Percentiles rank a stretch among this genome's conserved stretches.
phyloP scores from a whole-genome alignment of 75 land plant genomes.

The Ceratopteris richardii region DNA sequence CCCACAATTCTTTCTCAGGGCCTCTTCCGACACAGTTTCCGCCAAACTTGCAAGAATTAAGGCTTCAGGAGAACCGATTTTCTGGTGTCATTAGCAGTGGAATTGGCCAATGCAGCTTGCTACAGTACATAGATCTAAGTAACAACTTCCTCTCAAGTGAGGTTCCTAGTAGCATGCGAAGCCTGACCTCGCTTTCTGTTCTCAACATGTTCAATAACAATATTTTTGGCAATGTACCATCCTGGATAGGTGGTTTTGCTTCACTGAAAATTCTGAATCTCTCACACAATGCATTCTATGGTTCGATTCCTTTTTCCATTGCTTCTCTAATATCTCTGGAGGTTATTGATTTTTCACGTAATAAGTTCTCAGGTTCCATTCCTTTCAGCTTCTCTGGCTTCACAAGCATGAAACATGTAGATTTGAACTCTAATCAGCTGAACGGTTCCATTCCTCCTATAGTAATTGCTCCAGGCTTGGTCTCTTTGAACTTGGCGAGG shows the following conservation, averaged over 20 bases:
- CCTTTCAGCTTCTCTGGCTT: too few species aligned
- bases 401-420: neutral
- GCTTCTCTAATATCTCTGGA: slow-evolving; percentile 46
- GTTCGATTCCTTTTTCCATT: slow-evolving; percentile 53
- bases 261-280: slow-evolving; percentile 60
- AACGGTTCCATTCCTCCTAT: slow-evolving; percentile 46
- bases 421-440: slow-evolving; percentile 38
- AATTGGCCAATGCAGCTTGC: slow-evolving; percentile 42
- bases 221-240: slow-evolving; percentile 59
- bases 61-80: slow-evolving; percentile 45
- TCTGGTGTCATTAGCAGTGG: slow-evolving; percentile 49
- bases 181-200: slow-evolving; percentile 21
- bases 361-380: slow-evolving; percentile 9
- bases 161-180: slow-evolving; percentile 39
- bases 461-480: slow-evolving; percentile 41
- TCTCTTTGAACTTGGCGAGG: slow-evolving; percentile 34
- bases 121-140: slow-evolving; percentile 48
- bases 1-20: slow-evolving; percentile 30
- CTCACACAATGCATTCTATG: slow-evolving; percentile 57
- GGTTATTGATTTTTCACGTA: slow-evolving; percentile 65
- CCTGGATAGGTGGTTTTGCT: slow-evolving; percentile 38
- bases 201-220: slow-evolving; percentile 56
- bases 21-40: slow-evolving; percentile 12
- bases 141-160: slow-evolving; percentile 46
- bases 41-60: slow-evolving; percentile 46